Base-by-base conservation (phyloP, 345 rosid genomes). In the Ceriops decandra region DNA sequence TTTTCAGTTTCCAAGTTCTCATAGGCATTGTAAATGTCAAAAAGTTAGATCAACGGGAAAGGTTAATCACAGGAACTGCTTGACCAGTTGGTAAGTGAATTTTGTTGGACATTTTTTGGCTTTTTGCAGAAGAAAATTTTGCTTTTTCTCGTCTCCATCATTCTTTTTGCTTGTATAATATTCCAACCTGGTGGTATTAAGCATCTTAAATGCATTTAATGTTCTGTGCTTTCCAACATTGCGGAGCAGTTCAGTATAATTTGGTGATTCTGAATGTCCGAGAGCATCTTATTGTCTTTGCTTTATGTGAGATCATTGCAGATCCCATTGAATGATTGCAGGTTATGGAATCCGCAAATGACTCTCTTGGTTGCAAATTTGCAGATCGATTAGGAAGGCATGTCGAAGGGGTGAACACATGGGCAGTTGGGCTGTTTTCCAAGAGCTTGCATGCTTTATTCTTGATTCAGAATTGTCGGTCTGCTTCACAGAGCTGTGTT, bases 51-150 rank as follows among this genome's bases (percentile, higher is more conserved):
- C 88, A 85, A 78, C 89, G 83, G 60, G 98, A 93, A 80, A 89
- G 81, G 74, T 76, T 93, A 71, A 89, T 93, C 68, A 85, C 97
- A 6, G 98, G 98, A 82, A 93, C 95, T 72, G 97, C 98, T 64
- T 93, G 80, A 74, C 52, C 35, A 68, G 33, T 64, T 54, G 77
- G 85, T 81, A 64, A 62, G 89, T 68, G 26, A 68, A 60, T 31
- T 28, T 71, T 67, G 0, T 31, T 60, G 7, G 10, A 35, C 5
- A 63, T n/a, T 20, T 42, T 27, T 63, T 42, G 64, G 33, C 8
- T 30, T 49, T 3, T 46, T 7, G 52, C 17, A 24, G 24, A 22
- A 22, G 17, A 42, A 42, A 11, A 15, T 13, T 42, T 42, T 66
- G 32, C 22, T 33, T 27, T 20, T 52, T 16, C 56, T 7, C 2